Percentiles rank a stretch among this genome's conserved stretches.
These are phyloP conservation scores for Hygrocybe coccinea DNA, from an alignment of 768 basidiomycete genomes.

Conservation along the genomic window DNA sequence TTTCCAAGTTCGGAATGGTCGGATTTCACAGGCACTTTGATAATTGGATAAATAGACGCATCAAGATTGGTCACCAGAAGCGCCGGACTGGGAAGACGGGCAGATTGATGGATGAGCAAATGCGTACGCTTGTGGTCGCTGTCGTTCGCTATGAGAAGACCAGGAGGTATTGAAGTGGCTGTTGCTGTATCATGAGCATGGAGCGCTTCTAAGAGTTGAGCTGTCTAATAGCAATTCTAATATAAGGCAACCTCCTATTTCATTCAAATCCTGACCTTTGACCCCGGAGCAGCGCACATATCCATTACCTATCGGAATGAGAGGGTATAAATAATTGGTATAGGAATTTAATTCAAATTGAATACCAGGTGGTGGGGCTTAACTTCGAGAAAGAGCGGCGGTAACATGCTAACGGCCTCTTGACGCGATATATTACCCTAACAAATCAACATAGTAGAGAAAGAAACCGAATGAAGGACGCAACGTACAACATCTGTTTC, in stretches of 20 bases:
- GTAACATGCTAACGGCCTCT: constrained; percentile 99
- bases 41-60: constrained; percentile 76
- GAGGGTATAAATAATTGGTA: background rate
- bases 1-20: constrained; percentile 11
- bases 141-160: constrained; percentile 92
- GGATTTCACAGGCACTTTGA: constrained; percentile 43
- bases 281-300: constrained; percentile 98
- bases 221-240: constrained; percentile 51
- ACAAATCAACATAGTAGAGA: background rate
- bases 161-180: constrained; percentile 66
- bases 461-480: background rate
- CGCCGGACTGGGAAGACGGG: constrained; percentile 84
- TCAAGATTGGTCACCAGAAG: constrained; percentile 96
- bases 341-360: background rate
- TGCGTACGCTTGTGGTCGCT: constrained; percentile 91
- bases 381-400: constrained; percentile 92
- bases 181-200: constrained; percentile 71
- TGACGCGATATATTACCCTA: constrained; percentile 95
- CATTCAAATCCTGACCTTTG: constrained; percentile 55
- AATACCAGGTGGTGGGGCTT: constrained; percentile 78
- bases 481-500: constrained; percentile 92
- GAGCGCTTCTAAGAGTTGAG: constrained; percentile 92
- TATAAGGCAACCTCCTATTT: background rate
- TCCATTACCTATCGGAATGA: constrained; percentile 64
- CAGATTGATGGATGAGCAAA: constrained; percentile 95